Base-by-base conservation (phyloP, 306 rosid genomes). In the Alnus rubra region DNA sequence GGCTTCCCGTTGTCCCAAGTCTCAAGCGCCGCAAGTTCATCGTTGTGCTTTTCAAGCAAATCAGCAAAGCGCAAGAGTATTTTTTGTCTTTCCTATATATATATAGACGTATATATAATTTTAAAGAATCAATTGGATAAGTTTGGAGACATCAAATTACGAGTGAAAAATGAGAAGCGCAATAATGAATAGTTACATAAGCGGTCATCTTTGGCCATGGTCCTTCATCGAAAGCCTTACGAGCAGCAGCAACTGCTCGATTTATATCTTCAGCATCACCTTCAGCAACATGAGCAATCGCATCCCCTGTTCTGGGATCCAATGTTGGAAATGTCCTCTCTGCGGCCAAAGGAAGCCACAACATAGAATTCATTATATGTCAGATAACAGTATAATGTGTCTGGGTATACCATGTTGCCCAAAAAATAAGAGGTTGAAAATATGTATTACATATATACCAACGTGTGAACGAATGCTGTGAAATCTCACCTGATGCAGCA, bases 1-100 rank as follows among this genome's bases (percentile, higher is more conserved):
- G 98, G 92, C 86, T 94, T 94, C 78, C 97, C 98, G 71, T 86
- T 92, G 79, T 94, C 97, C 98, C 97, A 94, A 44, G 94, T 88
- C 90, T 94, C 98, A 49, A 94, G 98, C 58, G 93, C 76, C 1
- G 98, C 97, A 59, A 94, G 35, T 76, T 89, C 92, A 69, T 94
- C 95, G 15, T 80, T 88, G 63, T 94, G 91, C 78, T 87, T 84
- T 63, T 92, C 98, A 77, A 92, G 33, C 83, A 94, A 84, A 77
- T 94, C 97, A 52, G 98, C 97, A 71, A 89, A 92, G 47, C 97
- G 88, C 81, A 92, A 76, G 73, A 94, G 75, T 55, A 88, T 85
- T 74, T 79, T 74, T 54, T 88, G 90, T 76, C 97, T 85, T 82
- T 92, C 95, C 98, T 94, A 85, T 68, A 68, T 18, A 80, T 47